Conservation (phyloP, 2,329 filamentous ascomycete species). For the Plenodomus tracheiphilus region DNA sequence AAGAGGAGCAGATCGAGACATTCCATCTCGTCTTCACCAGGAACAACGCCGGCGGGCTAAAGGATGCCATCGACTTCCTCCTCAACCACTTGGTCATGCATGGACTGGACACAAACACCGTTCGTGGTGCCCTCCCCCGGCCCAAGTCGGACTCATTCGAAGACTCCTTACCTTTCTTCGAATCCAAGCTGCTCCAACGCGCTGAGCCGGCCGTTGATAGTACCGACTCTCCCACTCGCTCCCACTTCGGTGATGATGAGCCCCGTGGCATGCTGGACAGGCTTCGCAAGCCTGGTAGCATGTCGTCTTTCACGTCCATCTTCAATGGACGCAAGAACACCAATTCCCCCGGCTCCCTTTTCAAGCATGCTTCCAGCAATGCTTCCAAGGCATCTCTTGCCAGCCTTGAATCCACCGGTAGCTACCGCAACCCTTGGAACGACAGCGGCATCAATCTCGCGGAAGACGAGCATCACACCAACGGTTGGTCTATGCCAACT, state of each 20-base stretch:
- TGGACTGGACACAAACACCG: conserved; percentile 78
- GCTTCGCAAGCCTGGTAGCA: conserved; percentile 91
- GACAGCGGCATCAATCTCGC: conserved; percentile 93
- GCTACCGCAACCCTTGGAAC: conserved; percentile 97
- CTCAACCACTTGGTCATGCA: conserved; percentile 83
- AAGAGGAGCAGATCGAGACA: conserved; percentile 50
- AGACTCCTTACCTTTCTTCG: conserved; percentile 93
- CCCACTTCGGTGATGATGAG: conserved; percentile 82
- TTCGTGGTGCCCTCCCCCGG: conserved; percentile 95
- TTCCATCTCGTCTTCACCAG: conserved; percentile 73
- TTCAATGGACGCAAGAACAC: conserved; percentile 94
- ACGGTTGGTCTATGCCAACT: conserved; percentile 45
- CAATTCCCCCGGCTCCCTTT: conserved; percentile 74
- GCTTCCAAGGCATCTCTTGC: conserved; percentile 95
- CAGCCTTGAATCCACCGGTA: conserved; percentile 92
- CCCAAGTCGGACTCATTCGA: conserved; percentile 99
- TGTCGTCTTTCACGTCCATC: conserved; percentile 94
- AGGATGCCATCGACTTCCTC: conserved; percentile 94
- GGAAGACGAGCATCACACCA: conserved; percentile 68
- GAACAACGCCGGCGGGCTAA: conserved; percentile 93
- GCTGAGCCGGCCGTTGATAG: conserved; percentile 74
- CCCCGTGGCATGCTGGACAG: conserved; percentile 81
- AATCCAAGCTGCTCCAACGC: conserved; percentile 93
- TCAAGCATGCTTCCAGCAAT: conserved; percentile 82
- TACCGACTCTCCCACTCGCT: conserved; percentile 87